A percentile compares a stretch with the other conserved stretches of the same genome.
phyloP scores from a whole-genome alignment of 1,284 basidiomycete genomes.

The Fomes fomentarius region DNA sequence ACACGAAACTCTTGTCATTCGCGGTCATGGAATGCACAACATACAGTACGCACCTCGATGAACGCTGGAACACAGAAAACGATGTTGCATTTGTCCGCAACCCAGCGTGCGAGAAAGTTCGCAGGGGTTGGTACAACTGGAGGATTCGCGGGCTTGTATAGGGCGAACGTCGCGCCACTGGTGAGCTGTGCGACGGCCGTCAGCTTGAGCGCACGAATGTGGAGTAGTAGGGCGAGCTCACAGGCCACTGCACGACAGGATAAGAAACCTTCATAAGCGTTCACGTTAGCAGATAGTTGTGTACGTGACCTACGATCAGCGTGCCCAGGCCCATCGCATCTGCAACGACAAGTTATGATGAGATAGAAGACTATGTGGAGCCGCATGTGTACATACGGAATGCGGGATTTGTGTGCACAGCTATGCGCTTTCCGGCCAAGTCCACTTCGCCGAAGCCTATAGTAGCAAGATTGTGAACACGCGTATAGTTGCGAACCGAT shows the following conservation, averaged over 20 bases:
- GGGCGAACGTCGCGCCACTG: slow-evolving; percentile 30
- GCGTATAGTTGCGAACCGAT: too few relatives aligned
- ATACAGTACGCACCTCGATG: slow-evolving; percentile 29
- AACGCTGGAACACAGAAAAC: slow-evolving; percentile 32
- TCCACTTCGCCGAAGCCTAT: slow-evolving; percentile 26
- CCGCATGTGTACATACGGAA: slow-evolving; percentile 19
- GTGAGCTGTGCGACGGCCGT: slow-evolving; percentile 23
- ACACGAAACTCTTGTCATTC: too few relatives aligned
- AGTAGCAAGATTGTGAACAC: neutral
- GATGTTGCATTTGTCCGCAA: slow-evolving; percentile 24
- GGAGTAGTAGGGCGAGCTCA: slow-evolving; percentile 4
- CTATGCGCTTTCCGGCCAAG: slow-evolving; percentile 17
- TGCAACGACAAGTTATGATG: neutral
- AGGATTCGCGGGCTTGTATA: slow-evolving; percentile 28
- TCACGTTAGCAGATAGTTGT: too few relatives aligned
- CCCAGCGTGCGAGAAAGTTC: slow-evolving; percentile 24
- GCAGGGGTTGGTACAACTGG: slow-evolving; percentile 31
- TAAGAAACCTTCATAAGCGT: too few relatives aligned
- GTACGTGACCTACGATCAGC: slow-evolving; percentile 3
- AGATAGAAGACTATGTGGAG: neutral
- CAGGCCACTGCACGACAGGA: slow-evolving; percentile 7
- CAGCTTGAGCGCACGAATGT: neutral
- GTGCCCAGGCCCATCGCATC: slow-evolving; percentile 26
- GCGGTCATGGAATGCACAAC: neutral
- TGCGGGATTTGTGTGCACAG: slow-evolving; percentile 23